phyloP scores from a whole-genome alignment of 495 filamentous ascomycete species.

The Mytilinidion resinicola region DNA sequence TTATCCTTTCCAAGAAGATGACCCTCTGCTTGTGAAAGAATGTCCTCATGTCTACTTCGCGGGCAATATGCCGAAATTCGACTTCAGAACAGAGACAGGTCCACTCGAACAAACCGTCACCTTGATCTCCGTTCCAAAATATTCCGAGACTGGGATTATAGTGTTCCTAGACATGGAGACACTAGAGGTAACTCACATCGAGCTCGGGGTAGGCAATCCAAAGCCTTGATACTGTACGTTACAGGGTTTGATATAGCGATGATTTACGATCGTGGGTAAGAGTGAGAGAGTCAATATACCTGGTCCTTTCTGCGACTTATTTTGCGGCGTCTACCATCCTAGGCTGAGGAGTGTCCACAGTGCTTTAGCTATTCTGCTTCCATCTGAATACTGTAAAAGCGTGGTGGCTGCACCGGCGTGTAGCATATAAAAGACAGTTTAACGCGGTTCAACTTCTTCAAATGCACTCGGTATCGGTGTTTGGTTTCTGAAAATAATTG shows the following conservation, averaged over 20 bases:
- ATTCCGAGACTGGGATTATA: slow-evolving; percentile 72
- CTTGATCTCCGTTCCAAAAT: slow-evolving; percentile 72
- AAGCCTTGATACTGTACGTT: background rate
- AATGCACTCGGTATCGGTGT: too few relatives aligned
- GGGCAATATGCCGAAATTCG: slow-evolving; percentile 80
- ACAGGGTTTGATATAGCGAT: background rate
- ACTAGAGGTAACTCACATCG: slow-evolving; percentile 53
- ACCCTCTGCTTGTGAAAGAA: slow-evolving; percentile 75
- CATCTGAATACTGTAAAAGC: too few relatives aligned
- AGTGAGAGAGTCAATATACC: background rate
- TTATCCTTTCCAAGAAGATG: slow-evolving; percentile 87
- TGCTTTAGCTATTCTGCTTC: too few relatives aligned
- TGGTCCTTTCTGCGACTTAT: too few relatives aligned
- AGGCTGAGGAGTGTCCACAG: too few relatives aligned
- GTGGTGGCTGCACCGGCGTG: too few relatives aligned
- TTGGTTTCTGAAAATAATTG: too few relatives aligned
- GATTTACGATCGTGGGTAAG: background rate
- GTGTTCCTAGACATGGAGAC: slow-evolving; percentile 82
- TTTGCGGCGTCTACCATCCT: too few relatives aligned
- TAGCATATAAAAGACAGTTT: too few relatives aligned
- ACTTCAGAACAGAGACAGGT: slow-evolving; percentile 63
- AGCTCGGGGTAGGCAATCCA: slow-evolving; percentile 44
- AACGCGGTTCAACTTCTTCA: too few relatives aligned
- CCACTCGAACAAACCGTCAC: slow-evolving; percentile 61
- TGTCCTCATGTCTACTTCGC: slow-evolving; percentile 90